Evolutionary conservation across 1,284 basidiomycete species (phyloP).

Genomic region (Tranzscheliella williamsii): DNA sequence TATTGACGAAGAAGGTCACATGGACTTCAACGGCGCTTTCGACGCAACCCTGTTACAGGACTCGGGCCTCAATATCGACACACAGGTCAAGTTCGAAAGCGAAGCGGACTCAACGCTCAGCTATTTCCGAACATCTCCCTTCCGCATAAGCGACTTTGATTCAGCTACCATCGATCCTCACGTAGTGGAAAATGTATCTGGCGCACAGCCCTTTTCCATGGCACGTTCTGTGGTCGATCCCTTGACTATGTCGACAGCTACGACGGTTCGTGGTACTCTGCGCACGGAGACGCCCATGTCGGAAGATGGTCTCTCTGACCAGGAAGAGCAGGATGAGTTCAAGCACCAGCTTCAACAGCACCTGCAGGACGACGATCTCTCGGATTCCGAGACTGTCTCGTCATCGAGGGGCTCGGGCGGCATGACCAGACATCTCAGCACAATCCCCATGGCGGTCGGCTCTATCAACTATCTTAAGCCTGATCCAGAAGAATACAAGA

Average conservation of each 20-base stretch:
- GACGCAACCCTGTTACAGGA: conserved; percentile 15
- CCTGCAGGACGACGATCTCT: not conserved
- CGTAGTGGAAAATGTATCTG: conserved; percentile 17
- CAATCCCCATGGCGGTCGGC: conserved; percentile 28
- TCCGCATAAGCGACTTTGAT: conserved; percentile 21
- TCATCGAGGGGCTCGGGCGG: conserved; percentile 6
- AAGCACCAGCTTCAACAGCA: conserved; percentile 6
- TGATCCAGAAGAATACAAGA: conserved; percentile 89
- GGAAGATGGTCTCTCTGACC: conserved; percentile 36
- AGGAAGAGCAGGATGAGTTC: conserved; percentile 24
- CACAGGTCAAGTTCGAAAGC: conserved; percentile 21
- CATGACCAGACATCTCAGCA: conserved; percentile 26
- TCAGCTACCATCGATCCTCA: conserved; percentile 41
- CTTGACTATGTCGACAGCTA: conserved; percentile 3
- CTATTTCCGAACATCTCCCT: conserved; percentile 33
- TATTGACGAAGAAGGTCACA: conserved; percentile 12
- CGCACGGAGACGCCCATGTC: conserved; percentile 24
- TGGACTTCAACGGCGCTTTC: conserved; percentile 24
- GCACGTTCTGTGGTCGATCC: conserved; percentile 3
- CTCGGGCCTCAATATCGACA: not conserved
- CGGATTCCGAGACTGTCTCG: not conserved
- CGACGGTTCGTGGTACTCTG: conserved; percentile 2
- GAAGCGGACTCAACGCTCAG: conserved; percentile 19
- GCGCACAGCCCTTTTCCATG: conserved; percentile 3
- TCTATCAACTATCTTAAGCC: conserved; percentile 63